Base-by-base conservation (phyloP, 1,139 yeast species). In the Keqinozyma sinolaborantium region DNA sequence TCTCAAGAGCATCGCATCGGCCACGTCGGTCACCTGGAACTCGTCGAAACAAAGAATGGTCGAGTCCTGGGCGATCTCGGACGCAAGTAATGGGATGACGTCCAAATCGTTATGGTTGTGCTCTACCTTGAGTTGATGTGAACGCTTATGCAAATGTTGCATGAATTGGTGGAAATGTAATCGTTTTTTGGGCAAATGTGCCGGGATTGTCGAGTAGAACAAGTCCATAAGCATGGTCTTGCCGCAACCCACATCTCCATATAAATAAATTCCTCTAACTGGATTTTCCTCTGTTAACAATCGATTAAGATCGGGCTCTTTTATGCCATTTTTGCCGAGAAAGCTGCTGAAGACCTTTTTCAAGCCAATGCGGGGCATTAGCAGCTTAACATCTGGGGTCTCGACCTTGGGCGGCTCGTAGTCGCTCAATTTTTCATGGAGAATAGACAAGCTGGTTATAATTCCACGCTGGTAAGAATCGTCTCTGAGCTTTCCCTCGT, bases 181-280 rank as follows among this genome's bases (percentile, higher is more conserved):
- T 41, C 98, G 69, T 46, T 69, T 74, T 48, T 87, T 88, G 16
- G 92, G 73, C 38, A 92, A 61, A 51, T 83, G 87, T 0, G 55
- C 32, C 0, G 97, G 97, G 11, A 92, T 71, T 0, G 96, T 86
- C 14, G 76, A 66, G 58, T 88, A 92, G 50, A 92, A 92, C 47
- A 92, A 69, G 58, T 92, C 98, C 97, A 92, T 90, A 41, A 92
- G 69, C 97, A 92, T 92, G 4, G 98, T 92, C 53, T 92, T 92
- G 7, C 98, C 98, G 59, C 97, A 88, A 3, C 98, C 98, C 27
- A 92, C 98, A 56, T 92, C 98, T 13, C 98, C 98, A 56, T 86
- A 92, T 16, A 92, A 68, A 53, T 92, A 92, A 11, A 92, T 83
- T 2, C 98, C 98, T 45, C 74, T 95, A 23, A 74, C 66, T 7